Base-by-base conservation (phyloP, 441 rosid genomes). In the Erodium chrysanthum region DNA sequence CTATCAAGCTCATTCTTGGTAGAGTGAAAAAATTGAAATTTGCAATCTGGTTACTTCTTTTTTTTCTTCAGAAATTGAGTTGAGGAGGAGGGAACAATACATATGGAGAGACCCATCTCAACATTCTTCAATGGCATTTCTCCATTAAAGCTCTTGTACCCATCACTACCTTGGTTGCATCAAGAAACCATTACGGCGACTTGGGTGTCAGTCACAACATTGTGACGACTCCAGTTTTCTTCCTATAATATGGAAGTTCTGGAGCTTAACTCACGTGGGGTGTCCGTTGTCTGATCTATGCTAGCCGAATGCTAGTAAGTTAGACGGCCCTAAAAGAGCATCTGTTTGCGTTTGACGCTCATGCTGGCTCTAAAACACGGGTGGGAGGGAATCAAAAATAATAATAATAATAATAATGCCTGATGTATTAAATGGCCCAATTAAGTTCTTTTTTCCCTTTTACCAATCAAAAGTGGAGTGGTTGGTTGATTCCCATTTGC, bases 121-220 rank as follows among this genome's bases (percentile, higher is more conserved):
- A 68, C 78, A 27, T 31, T 60, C 70, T 70, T 77, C 59, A 29
- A 66, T 68, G 70, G 56, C 40, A 12, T 29, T 70, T 50, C 60
- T 52, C 56, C 74, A 73, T 75, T 66, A n/a, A 15, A 63, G 72
- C 74, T 61, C 42, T 2, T 61, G 76, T 77, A 12, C 56, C 76
- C 33, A 65, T 76, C 75, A 73, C 70, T 62, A 6, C 76, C 35
- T 60, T 46, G 27, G 14, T 50, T 50, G 4, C 21, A 50, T 50
- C 56, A 50, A 50, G 6, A 50, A 15, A 3, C 20, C 18, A 50
- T 50, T 50, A 50, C 21, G n/a, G n/a, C n/a, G n/a, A n/a, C n/a
- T n/a, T n/a, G n/a, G n/a, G n/a, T n/a, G n/a, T n/a, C n/a, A n/a
- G n/a, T n/a, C n/a, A n/a, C n/a, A n/a, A n/a, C n/a, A n/a, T n/a